These are phyloP conservation scores for Pyrrhoderma lamaoense DNA, from an alignment of 1,284 basidiomycete genomes.

Conservation along the genomic window DNA sequence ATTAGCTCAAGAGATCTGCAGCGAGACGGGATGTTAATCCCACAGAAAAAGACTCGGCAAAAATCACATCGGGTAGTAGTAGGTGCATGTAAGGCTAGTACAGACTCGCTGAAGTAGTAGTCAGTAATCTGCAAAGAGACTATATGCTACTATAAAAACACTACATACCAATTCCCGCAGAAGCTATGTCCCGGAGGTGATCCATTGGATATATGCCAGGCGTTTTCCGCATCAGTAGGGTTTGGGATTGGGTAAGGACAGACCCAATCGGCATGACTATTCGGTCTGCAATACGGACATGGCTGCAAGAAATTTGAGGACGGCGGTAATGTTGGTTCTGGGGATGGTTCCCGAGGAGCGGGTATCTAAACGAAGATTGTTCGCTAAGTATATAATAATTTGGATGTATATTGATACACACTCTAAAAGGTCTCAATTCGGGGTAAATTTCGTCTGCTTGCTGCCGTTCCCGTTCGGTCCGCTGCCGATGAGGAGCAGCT, in stretches of 20 bases:
- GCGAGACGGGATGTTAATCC: slow-evolving; percentile 61
- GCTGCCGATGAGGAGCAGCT: slow-evolving; percentile 53
- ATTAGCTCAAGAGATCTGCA: slow-evolving; percentile 53
- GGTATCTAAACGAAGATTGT: slow-evolving; percentile 45
- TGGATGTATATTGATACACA: slow-evolving; percentile 31
- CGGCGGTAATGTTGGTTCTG: slow-evolving; percentile 60
- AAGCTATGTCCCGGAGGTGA: slow-evolving; percentile 64
- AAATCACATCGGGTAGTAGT: slow-evolving; percentile 72
- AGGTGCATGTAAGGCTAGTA: slow-evolving; percentile 61
- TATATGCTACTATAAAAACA: slow-evolving; percentile 2
- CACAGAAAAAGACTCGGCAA: slow-evolving; percentile 71
- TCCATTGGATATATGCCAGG: slow-evolving; percentile 68
- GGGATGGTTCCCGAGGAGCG: slow-evolving; percentile 61
- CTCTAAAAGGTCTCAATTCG: slow-evolving; percentile 55
- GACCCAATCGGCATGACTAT: slow-evolving; percentile 62
- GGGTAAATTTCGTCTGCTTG: slow-evolving; percentile 75
- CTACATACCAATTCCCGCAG: slow-evolving; percentile 65
- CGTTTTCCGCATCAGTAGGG: slow-evolving; percentile 57
- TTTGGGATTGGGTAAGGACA: slow-evolving; percentile 69
- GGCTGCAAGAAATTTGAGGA: slow-evolving; percentile 58
- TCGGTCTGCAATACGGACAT: slow-evolving; percentile 62
- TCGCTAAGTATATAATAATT: background rate
- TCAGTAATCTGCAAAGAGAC: background rate
- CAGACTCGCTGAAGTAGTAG: slow-evolving; percentile 46
- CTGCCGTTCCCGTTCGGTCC: slow-evolving; percentile 55